Evolutionary conservation across 2,329 filamentous ascomycete species (phyloP).

Genomic region (Fusarium circinatum): DNA sequence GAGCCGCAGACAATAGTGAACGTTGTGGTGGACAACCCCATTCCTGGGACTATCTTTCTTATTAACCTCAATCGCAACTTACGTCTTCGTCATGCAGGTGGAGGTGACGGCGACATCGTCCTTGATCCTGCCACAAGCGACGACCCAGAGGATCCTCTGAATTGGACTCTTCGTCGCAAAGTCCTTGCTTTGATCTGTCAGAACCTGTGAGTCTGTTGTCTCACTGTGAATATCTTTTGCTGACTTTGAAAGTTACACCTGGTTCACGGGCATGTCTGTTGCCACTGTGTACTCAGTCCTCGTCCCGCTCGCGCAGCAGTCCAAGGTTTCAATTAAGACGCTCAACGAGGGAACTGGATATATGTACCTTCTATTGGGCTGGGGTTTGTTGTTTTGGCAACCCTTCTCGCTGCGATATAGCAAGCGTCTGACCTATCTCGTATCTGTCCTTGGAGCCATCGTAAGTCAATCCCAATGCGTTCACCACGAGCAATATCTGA

Average conservation of each 20-base stretch:
- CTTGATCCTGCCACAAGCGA: slow-evolving; percentile 60
- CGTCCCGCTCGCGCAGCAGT: slow-evolving; percentile 48
- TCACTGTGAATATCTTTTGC: fast-evolving
- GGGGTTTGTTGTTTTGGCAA: slow-evolving; percentile 59
- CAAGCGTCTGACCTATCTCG: slow-evolving; percentile 51
- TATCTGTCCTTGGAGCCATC: slow-evolving; percentile 49
- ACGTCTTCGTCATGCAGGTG: slow-evolving; percentile 46
- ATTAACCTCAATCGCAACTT: slow-evolving; percentile 51
- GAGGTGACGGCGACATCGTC: slow-evolving; percentile 55
- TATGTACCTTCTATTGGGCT: slow-evolving; percentile 58
- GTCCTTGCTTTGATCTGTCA: slow-evolving; percentile 42
- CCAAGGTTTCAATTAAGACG: slow-evolving; percentile 47
- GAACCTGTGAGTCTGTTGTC: slow-evolving; percentile 39
- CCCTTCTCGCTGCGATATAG: slow-evolving; percentile 59
- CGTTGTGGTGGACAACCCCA: neutral
- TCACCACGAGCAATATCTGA: neutral
- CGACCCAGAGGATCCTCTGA: slow-evolving; percentile 64
- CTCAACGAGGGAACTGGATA: slow-evolving; percentile 54
- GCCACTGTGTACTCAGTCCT: slow-evolving; percentile 54
- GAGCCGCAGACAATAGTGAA: neutral
- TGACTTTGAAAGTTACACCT: slow-evolving; percentile 46
- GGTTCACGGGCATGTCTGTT: slow-evolving; percentile 53
- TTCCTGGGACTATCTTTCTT: slow-evolving; percentile 55
- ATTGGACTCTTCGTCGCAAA: slow-evolving; percentile 53
- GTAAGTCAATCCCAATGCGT: slow-evolving; percentile 20